Evolutionary conservation across 257 asterid genomes (phyloP).

Genomic region (Plectranthus barbatus): DNA sequence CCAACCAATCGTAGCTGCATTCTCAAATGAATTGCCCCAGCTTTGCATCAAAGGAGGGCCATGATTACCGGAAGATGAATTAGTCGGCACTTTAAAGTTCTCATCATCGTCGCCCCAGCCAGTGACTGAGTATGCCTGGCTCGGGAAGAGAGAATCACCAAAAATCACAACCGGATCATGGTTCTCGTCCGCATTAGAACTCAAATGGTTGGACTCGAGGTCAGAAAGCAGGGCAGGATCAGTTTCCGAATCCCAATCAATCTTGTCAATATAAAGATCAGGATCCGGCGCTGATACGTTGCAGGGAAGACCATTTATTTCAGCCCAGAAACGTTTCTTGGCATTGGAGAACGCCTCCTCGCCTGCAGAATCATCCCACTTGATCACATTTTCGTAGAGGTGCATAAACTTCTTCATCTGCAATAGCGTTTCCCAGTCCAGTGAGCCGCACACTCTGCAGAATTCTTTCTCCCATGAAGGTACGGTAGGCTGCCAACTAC

Average conservation of each 20-base stretch:
- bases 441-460: conserved; percentile 51
- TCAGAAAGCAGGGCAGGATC: conserved; percentile 28
- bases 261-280: conserved; percentile 47
- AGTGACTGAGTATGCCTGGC: conserved; percentile 21
- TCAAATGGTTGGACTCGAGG: conserved; percentile 24
- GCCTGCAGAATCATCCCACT: conserved; percentile 77
- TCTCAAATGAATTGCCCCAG: conserved; percentile 17
- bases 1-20: conserved; percentile 26
- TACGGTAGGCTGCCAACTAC: conserved; percentile 47
- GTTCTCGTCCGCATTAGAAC: conserved; percentile 14
- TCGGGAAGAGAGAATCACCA: conserved; percentile 41
- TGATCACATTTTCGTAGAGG: conserved; percentile 46
- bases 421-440: conserved; percentile 61
- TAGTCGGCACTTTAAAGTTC: conserved; percentile 14
- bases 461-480: conserved; percentile 77
- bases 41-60: conserved; percentile 21
- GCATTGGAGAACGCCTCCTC: conserved; percentile 61
- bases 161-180: conserved; percentile 49
- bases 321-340: conserved; percentile 62
- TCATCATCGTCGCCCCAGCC: conserved; percentile 71
- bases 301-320: conserved; percentile 42
- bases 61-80: conserved; percentile 17
- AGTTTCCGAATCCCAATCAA: conserved; percentile 47
- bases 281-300: conserved; percentile 46
- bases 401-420: conserved; percentile 40